Percentiles rank a stretch among this genome's conserved stretches.
phyloP scores from a whole-genome alignment of 2,329 filamentous ascomycete genomes.

The Diaporthe helianthi region DNA sequence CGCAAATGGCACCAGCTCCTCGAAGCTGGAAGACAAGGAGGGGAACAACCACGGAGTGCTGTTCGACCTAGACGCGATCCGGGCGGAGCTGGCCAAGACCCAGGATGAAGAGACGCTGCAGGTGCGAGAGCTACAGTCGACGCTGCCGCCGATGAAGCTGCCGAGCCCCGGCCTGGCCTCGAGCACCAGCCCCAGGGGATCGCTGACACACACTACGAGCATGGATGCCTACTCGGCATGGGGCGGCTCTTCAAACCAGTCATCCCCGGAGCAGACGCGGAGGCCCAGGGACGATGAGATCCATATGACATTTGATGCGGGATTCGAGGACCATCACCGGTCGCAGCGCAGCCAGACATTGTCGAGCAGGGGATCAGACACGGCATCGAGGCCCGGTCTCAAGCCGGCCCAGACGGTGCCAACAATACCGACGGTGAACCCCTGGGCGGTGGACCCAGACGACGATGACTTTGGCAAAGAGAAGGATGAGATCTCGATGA shows the following conservation, averaged over 20 bases:
- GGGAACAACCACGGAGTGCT: slow-evolving; percentile 71
- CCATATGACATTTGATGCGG: slow-evolving; percentile 76
- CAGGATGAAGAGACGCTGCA: slow-evolving; percentile 58
- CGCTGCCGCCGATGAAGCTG: slow-evolving; percentile 88
- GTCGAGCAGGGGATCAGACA: slow-evolving; percentile 31
- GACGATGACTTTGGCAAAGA: slow-evolving; percentile 76
- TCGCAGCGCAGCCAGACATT: slow-evolving; percentile 30
- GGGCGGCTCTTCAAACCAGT: slow-evolving; percentile 2
- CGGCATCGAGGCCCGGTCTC: slow-evolving; percentile 49
- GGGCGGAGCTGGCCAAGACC: slow-evolving; percentile 80
- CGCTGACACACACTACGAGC: slow-evolving; percentile 55
- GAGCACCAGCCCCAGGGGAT: slow-evolving; percentile 42
- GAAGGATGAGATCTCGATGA: slow-evolving; percentile 81
- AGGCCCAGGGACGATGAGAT: slow-evolving; percentile 56
- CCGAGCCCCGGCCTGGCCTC: slow-evolving; percentile 43
- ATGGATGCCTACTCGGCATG: slow-evolving; percentile 44
- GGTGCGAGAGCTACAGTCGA: slow-evolving; percentile 85
- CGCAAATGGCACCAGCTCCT: slow-evolving; percentile 38
- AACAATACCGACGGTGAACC: slow-evolving; percentile 60
- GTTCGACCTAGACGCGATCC: slow-evolving; percentile 95
- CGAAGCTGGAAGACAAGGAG: slow-evolving; percentile 55
- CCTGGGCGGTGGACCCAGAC: slow-evolving; percentile 72
- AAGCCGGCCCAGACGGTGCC: slow-evolving; percentile 58
- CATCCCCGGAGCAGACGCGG: slow-evolving; percentile 26
- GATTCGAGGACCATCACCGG: slow-evolving; percentile 50